phyloP scores from a whole-genome alignment of 2,329 filamentous ascomycete species.

The Colletotrichum siamense region DNA sequence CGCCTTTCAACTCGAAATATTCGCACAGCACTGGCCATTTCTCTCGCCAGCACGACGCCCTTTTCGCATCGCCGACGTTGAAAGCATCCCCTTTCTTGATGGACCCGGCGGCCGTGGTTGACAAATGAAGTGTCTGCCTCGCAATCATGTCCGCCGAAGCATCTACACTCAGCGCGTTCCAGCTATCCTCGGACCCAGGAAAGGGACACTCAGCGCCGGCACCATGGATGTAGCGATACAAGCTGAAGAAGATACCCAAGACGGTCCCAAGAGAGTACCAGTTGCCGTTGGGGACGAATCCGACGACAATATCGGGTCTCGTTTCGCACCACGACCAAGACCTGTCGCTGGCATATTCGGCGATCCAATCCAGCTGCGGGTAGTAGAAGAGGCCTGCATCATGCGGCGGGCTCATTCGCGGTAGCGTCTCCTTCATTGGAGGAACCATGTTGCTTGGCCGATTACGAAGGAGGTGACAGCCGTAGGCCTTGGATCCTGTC shows the following conservation, averaged over 20 bases:
- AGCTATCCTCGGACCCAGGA: constrained; percentile 40
- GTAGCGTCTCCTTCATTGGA: constrained; percentile 35
- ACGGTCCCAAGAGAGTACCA: constrained; percentile 33
- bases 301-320: constrained; percentile 38
- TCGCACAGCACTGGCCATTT: constrained; percentile 29
- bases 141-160: constrained; percentile 43
- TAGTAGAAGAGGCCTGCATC: constrained; percentile 44
- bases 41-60: constrained; percentile 25
- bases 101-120: constrained; percentile 10
- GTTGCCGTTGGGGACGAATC: constrained; percentile 46
- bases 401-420: constrained; percentile 37
- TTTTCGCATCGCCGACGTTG: constrained; percentile 27
- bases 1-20: constrained; percentile 27
- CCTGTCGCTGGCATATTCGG: constrained; percentile 38
- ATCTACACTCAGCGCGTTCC: constrained; percentile 41
- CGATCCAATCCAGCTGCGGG: constrained; percentile 41
- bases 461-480: constrained; percentile 44
- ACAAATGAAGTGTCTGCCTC: constrained; percentile 27
- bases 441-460: constrained; percentile 39
- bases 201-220: constrained; percentile 41
- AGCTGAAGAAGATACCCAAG: constrained; percentile 32
- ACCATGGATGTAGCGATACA: constrained; percentile 41
- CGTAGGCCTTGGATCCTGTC: constrained; percentile 42
- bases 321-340: constrained; percentile 45
- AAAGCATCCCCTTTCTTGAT: constrained; percentile 26